Conservation (phyloP, 495 filamentous ascomycete species). For the Hypoxylon fragiforme region DNA sequence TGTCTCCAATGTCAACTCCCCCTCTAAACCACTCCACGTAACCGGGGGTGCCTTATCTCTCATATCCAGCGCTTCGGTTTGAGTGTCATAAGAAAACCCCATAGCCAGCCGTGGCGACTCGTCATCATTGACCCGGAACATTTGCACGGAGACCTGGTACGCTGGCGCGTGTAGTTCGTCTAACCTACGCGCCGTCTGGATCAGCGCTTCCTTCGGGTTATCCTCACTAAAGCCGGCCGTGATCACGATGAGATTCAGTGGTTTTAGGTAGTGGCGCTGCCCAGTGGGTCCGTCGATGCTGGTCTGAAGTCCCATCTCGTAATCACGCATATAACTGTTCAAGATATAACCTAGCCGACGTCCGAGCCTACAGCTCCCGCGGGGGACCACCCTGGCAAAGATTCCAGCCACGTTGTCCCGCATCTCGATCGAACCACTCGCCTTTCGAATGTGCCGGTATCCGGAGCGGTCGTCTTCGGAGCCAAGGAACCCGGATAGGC, state of each 20-base stretch:
- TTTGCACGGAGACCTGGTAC: slow-evolving; percentile 85
- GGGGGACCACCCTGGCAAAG: slow-evolving; percentile 43
- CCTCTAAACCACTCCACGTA: slow-evolving; percentile 58
- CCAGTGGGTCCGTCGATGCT: slow-evolving; percentile 42
- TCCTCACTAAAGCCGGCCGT: slow-evolving; percentile 81
- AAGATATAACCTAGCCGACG: slow-evolving; percentile 67
- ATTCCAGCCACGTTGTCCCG: slow-evolving; percentile 56
- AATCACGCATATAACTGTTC: slow-evolving; percentile 54
- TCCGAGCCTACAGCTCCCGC: slow-evolving; percentile 52
- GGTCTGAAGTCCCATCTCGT: slow-evolving; percentile 2
- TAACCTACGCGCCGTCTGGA: slow-evolving; percentile 64
- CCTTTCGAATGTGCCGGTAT: slow-evolving; percentile 59
- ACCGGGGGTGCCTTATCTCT: slow-evolving; percentile 87
- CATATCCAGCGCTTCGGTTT: slow-evolving; percentile 54
- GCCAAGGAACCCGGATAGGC: slow-evolving; percentile 20
- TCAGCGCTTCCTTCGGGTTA: slow-evolving; percentile 68
- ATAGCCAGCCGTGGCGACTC: slow-evolving; percentile 60
- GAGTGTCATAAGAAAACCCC: slow-evolving; percentile 67
- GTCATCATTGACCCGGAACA: slow-evolving; percentile 84
- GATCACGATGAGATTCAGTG: slow-evolving; percentile 82
- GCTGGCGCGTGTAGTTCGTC: slow-evolving; percentile 69
- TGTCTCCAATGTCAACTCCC: slow-evolving; percentile 50
- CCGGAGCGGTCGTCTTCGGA: slow-evolving; percentile 58
- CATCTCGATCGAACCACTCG: slow-evolving; percentile 63
- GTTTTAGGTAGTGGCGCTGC: slow-evolving; percentile 56